Percentiles rank a stretch among this genome's conserved stretches.
Evolutionary conservation across 2,329 filamentous ascomycete species (phyloP).

Genomic region (Ophiostoma novo-ulmi): DNA sequence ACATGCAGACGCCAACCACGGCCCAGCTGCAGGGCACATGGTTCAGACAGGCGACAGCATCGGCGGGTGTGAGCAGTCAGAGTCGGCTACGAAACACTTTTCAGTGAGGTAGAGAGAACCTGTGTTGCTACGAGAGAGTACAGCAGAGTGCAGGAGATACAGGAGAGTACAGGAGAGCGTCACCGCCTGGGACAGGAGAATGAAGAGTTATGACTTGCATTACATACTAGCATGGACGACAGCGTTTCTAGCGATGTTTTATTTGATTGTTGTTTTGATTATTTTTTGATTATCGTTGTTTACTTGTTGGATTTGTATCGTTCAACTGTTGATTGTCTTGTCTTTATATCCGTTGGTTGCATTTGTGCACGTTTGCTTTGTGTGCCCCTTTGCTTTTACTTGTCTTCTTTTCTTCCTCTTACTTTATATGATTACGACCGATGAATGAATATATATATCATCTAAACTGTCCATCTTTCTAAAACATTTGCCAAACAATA

Average conservation of each 20-base stretch:
- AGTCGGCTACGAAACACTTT: not conserved
- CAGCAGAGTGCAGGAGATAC: not conserved
- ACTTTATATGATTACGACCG: not conserved
- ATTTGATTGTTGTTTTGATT: not conserved
- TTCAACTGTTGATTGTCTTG: not conserved
- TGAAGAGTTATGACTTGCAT: not conserved
- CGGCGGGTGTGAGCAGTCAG: constrained; percentile 31
- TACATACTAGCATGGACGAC: not conserved
- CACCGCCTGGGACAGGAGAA: not conserved
- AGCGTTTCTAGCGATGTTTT: constrained; percentile 5
- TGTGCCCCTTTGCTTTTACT: not conserved
- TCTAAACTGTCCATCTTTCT: not conserved
- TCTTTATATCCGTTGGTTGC: not conserved
- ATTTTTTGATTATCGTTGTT: not conserved
- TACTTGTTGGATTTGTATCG: not conserved
- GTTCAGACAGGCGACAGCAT: constrained; percentile 19
- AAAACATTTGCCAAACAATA: too few species aligned
- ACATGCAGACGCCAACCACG: constrained; percentile 24
- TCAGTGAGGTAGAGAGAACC: not conserved
- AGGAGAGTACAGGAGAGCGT: not conserved
- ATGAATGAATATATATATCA: not conserved
- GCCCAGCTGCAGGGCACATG: constrained; percentile 23
- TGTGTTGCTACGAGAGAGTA: not conserved
- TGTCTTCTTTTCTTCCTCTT: not conserved
- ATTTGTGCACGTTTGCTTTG: not conserved